Conservation (phyloP, 2,329 filamentous ascomycete species). For the Arthrobotrys conoides region DNA sequence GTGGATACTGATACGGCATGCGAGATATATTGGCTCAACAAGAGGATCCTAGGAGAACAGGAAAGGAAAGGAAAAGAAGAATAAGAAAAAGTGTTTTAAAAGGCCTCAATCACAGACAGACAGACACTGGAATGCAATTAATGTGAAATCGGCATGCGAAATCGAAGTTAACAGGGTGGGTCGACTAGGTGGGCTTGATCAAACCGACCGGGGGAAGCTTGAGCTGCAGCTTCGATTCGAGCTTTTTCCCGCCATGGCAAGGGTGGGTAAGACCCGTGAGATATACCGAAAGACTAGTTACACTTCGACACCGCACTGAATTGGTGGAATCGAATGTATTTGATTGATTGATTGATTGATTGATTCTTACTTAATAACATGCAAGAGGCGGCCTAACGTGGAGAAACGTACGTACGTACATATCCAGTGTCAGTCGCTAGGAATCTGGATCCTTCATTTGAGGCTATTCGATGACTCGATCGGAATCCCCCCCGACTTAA, state of each 20-base stretch:
- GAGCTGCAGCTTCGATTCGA: conserved; percentile 18
- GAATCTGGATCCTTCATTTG: conserved; percentile 16
- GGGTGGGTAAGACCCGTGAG: neutral
- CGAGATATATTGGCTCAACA: conserved; percentile 5
- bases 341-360: neutral
- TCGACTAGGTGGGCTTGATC: neutral
- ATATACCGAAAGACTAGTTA: neutral
- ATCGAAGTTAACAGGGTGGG: neutral
- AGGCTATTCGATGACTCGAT: conserved; percentile 25
- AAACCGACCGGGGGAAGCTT: conserved; percentile 10
- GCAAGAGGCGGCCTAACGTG: neutral
- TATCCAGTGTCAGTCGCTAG: neutral
- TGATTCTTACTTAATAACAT: neutral
- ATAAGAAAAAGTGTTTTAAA: neutral
- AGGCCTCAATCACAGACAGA: neutral
- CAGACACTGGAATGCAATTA: neutral
- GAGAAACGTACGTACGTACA: neutral
- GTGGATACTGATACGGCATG: no score
- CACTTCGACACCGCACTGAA: neutral
- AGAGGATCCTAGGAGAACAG: no score
- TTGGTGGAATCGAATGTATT: neutral
- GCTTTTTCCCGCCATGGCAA: neutral
- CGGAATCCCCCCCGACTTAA: neutral
- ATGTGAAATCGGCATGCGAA: conserved; percentile 12
- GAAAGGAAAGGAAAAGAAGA: no score